phyloP scores from a whole-genome alignment of 345 rosid genomes.

The Aethionema arabicum region DNA sequence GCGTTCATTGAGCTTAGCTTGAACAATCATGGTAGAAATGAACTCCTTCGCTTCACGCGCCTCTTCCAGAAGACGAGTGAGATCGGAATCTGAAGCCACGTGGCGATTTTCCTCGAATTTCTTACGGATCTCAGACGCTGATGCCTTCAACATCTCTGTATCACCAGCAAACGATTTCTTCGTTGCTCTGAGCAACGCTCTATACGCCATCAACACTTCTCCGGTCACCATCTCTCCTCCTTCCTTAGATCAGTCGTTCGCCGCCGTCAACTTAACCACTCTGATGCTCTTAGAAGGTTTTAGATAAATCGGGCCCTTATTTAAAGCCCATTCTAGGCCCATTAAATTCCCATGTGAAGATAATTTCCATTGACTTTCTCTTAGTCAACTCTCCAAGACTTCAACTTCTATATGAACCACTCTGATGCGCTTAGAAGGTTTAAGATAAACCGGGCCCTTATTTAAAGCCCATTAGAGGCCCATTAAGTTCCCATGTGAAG shows the following conservation, averaged over 20 bases:
- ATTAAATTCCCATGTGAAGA: slow-evolving; percentile 1
- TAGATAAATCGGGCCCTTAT: neutral
- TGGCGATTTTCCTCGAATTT: slow-evolving; percentile 81
- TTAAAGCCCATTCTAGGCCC: slow-evolving; percentile 13
- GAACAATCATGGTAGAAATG: slow-evolving; percentile 88
- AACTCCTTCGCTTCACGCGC: slow-evolving; percentile 81
- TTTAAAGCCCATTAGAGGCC: slow-evolving; percentile 5
- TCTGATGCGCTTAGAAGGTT: slow-evolving; percentile 7
- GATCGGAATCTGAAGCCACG: slow-evolving; percentile 56
- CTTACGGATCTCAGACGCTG: slow-evolving; percentile 68
- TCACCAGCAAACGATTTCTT: slow-evolving; percentile 79
- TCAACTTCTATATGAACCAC: slow-evolving; percentile 19
- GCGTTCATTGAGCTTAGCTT: slow-evolving; percentile 83
- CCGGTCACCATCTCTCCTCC: slow-evolving; percentile 44
- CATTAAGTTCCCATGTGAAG: slow-evolving; percentile 2
- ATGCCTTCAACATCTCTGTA: slow-evolving; percentile 64
- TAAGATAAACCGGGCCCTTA: neutral
- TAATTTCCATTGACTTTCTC: slow-evolving; percentile 27
- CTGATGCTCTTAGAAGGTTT: slow-evolving; percentile 2
- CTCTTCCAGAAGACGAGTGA: slow-evolving; percentile 70
- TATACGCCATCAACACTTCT: slow-evolving; percentile 62
- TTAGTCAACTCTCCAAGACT: slow-evolving; percentile 27
- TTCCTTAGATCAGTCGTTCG: neutral
- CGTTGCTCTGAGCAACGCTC: slow-evolving; percentile 68
- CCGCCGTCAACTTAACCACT: slow-evolving; percentile 18